Conservation (phyloP, 768 basidiomycete genomes). For the Rhodotorula kratochvilovae region DNA sequence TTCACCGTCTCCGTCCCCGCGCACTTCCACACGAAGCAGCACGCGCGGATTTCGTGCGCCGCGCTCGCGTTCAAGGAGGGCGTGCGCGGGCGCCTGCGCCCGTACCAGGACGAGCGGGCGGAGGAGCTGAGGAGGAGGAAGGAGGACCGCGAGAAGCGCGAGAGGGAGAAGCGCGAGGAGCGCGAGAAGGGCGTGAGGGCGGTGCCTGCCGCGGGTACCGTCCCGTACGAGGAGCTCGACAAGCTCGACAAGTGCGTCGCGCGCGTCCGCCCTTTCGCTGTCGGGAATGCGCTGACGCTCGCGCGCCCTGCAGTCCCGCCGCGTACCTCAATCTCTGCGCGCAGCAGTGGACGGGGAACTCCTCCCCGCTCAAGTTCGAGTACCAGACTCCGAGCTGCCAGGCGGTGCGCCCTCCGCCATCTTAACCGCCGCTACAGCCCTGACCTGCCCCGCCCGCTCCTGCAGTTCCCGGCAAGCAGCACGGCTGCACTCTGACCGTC, state of each 20-base stretch:
- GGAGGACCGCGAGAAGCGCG: not conserved
- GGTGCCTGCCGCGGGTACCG: constrained; percentile 1
- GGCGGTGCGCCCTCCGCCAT: not conserved
- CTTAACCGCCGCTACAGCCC: fast-evolving
- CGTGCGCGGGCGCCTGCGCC: not conserved
- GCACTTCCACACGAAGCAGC: not conserved
- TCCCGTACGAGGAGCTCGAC: constrained; percentile 9
- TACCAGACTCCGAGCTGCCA: not conserved
- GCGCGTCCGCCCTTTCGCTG: fast-evolving
- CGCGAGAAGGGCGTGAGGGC: not conserved
- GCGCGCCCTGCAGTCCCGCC: not conserved
- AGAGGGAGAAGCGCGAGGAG: not conserved
- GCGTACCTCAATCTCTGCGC: constrained; percentile 20
- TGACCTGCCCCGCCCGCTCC: not conserved
- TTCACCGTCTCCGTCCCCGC: not conserved
- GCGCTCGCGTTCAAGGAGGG: not conserved
- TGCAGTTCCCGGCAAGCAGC: not conserved
- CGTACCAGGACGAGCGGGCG: not conserved
- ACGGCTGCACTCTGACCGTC: constrained; percentile 8
- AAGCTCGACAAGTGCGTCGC: constrained; percentile 1
- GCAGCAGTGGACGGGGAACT: constrained; percentile 10
- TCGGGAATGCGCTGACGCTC: too few relatives aligned
- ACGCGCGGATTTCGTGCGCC: constrained; percentile 1
- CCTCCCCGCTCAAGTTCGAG: constrained; percentile 15
- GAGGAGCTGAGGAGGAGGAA: not conserved